These are phyloP conservation scores for Mucor circinelloides DNA, from an alignment of 371 early-diverging fungal genomes.

Conservation along the genomic window DNA sequence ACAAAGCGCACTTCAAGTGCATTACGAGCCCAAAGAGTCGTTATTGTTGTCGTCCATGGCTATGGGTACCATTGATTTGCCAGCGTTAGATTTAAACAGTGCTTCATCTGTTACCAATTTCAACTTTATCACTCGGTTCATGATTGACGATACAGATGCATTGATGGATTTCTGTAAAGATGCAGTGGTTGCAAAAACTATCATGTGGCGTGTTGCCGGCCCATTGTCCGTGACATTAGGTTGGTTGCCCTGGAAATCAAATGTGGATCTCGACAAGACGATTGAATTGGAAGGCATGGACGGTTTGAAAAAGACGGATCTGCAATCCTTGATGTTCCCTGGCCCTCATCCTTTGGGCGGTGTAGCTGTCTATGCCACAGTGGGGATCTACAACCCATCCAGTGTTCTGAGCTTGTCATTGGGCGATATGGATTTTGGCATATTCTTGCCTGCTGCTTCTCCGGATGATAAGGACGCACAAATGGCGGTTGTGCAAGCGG, in stretches of 20 bases:
- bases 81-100: slow-evolving; percentile 26
- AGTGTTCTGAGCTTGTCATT: slow-evolving; percentile 37
- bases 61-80: slow-evolving; percentile 44
- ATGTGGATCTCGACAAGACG: slow-evolving; percentile 32
- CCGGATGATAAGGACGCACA: slow-evolving; percentile 27
- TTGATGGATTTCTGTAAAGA: slow-evolving; percentile 45
- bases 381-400: slow-evolving; percentile 51
- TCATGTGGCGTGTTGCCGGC: slow-evolving; percentile 42
- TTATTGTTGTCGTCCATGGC: not conserved
- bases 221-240: slow-evolving; percentile 32
- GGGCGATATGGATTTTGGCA: slow-evolving; percentile 53
- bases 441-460: slow-evolving; percentile 31
- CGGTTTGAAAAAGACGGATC: slow-evolving; percentile 42
- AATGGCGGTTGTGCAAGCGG: slow-evolving; percentile 47
- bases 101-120: slow-evolving; percentile 28
- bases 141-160: slow-evolving; percentile 34
- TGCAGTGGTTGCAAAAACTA: slow-evolving; percentile 35
- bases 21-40: slow-evolving; percentile 3
- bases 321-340: slow-evolving; percentile 37
- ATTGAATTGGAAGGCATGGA: slow-evolving; percentile 48
- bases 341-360: slow-evolving; percentile 47
- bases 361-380: slow-evolving; percentile 32
- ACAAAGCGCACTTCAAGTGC: slow-evolving; percentile 19
- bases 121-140: slow-evolving; percentile 44
- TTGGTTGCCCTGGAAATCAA: slow-evolving; percentile 31